phyloP scores from a whole-genome alignment of 805 yeast species.

The Teunomyces aglyptinius region DNA sequence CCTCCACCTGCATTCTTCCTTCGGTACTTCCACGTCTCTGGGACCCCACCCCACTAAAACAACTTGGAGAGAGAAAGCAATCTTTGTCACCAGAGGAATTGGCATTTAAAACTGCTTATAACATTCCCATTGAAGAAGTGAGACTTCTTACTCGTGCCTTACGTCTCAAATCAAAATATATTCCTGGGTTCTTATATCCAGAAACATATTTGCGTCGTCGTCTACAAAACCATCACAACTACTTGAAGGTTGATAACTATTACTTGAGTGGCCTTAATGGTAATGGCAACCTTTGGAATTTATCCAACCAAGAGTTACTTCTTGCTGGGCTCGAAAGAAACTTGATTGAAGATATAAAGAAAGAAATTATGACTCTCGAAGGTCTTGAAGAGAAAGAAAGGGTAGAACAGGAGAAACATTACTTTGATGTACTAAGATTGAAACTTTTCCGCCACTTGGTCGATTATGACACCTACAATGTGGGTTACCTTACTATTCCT shows the following conservation, averaged over 20 bases:
- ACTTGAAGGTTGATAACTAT: constrained; percentile 54
- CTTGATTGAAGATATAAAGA: constrained; percentile 37
- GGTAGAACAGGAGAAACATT: constrained; percentile 12
- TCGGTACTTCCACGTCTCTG: constrained; percentile 37
- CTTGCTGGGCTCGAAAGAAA: constrained; percentile 57
- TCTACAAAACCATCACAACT: constrained; percentile 40
- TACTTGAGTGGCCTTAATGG: constrained; percentile 36
- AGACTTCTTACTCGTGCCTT: constrained; percentile 33
- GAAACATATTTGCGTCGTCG: constrained; percentile 34
- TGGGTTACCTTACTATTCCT: constrained; percentile 28
- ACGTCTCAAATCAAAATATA: constrained; percentile 37
- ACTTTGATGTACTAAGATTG: constrained; percentile 30
- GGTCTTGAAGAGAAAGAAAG: constrained; percentile 14
- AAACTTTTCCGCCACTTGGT: constrained; percentile 40
- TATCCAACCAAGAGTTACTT: constrained; percentile 51
- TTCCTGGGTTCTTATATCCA: constrained; percentile 40
- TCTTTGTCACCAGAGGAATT: constrained; percentile 16
- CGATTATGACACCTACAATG: constrained; percentile 40
- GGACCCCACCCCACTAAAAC: constrained; percentile 17
- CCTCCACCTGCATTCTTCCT: constrained; percentile 58
- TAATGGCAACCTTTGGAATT: constrained; percentile 42
- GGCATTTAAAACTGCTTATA: constrained; percentile 48
- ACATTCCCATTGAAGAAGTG: constrained; percentile 39
- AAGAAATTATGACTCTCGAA: constrained; percentile 22
- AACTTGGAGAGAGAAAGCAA: constrained; percentile 13